A percentile compares a stretch with the other conserved stretches of the same genome.
Conservation (phyloP, 306 rosid genomes). For the Castanea mollissima region DNA sequence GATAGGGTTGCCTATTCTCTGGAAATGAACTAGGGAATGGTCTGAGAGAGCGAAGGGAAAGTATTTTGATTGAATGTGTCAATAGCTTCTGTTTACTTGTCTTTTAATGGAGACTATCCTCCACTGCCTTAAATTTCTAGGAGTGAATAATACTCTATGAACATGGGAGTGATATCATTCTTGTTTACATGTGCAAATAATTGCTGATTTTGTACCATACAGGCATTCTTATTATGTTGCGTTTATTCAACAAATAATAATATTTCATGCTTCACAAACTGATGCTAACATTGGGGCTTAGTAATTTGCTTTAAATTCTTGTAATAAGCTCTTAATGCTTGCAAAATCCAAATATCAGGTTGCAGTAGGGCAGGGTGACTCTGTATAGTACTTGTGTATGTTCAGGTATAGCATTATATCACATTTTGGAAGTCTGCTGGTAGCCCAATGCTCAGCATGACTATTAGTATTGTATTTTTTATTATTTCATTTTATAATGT, state of each 20-base stretch:
- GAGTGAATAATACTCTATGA: background rate
- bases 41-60: background rate
- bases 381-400: background rate
- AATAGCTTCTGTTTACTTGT: background rate
- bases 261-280: background rate
- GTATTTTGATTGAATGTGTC: background rate
- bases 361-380: background rate
- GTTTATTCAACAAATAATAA: background rate
- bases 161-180: background rate
- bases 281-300: background rate
- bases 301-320: background rate
- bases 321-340: background rate
- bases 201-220: background rate
- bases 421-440: background rate
- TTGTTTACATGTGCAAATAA: background rate
- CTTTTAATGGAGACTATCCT: background rate
- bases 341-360: background rate
- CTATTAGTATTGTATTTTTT: background rate
- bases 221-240: background rate
- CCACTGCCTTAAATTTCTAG: background rate
- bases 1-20: background rate
- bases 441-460: conserved; percentile 10
- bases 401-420: background rate
- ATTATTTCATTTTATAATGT: background rate
- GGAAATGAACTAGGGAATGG: background rate